Evolutionary conservation across 768 basidiomycete species (phyloP), one percentile per base, ranked within the genome.

Genomic region (Hygrocybe coccinea): DNA sequence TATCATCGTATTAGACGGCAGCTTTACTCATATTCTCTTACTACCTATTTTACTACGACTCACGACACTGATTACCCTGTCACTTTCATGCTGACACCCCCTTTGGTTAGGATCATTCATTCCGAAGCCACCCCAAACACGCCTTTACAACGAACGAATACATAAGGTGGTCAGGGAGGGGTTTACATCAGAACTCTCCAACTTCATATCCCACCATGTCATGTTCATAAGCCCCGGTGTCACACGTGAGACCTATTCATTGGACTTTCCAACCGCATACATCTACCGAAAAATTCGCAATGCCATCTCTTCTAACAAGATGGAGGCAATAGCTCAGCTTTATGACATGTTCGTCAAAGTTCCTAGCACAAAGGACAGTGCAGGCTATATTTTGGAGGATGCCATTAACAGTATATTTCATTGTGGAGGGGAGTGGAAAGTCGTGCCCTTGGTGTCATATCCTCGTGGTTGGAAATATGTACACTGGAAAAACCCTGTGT

Each of bases 351-450:
- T 55, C 44, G 43, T 56, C 50, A 47, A 39, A 48, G 53, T 38
- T 41, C 51, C 54, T 15, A 55, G 39, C 54, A 52, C 60, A 22
- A 61, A 34, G 47, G 50, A 0, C 43, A 37, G 46, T 53, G 57
- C 57, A 55, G 57, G 60, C 45, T 59, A 43, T 43, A 59, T 61
- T 35, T 52, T 61, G 57, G 57, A 59, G 50, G 60, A 61, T 59
- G 59, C 56, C 55, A 50, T 59, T 47, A 56, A 52, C 49, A 43
- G 59, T 44, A 34, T 61, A 29, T 61, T 61, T 34, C 37, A 17
- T 50, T 55, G 47, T 45, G 60, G 60, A 41, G 60, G 60, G 45
- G 39, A 58, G 57, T 60, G 59, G 57, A 58, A 47, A 33, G 33
- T 60, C 46, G 41, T 58, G 33, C 34, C 33, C 57, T 45, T 58